Base-by-base conservation (phyloP, 441 rosid genomes). In the Raphanus hybrid region DNA sequence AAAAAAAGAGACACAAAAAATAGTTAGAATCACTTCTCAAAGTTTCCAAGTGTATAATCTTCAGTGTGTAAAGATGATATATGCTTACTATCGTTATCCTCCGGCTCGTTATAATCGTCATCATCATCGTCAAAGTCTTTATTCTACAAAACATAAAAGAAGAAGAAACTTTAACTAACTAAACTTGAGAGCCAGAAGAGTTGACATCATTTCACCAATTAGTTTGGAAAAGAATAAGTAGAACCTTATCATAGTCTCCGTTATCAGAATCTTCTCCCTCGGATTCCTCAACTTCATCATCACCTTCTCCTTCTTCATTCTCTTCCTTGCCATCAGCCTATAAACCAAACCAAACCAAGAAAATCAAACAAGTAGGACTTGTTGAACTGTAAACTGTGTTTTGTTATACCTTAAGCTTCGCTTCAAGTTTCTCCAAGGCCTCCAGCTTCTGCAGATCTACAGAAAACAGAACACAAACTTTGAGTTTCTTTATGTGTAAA, bases 81-180 rank as follows among this genome's bases (percentile, higher is more conserved):
- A 63, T 71, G 14, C 80, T 77, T 77, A 71, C 80, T 5, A 8
- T 64, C 71, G 48, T 18, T 61, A 65, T 58, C 76, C 12, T 66
- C 76, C 0, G 10, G 67, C 20, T 9, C 12, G 58, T 77, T 77
- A 59, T 59, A 71, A 35, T 77, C 81, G n/a, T 77, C 81, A 0
- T 77, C 80, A 65, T 77, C 81, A 71, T 77, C 81, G 59, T 77
- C 81, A 71, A 71, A 77, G 63, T 23, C 73, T 66, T 10, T 54
- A 71, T 32, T 66, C 81, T 78, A 66, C 68, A 66, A 20, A 65
- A 29, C 58, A 63, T 11, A 23, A 16, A 70, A 70, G 4, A 64
- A 68, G 12, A 27, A 27, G 20, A 41, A 32, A 0, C 58, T 60
- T 32, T 5, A 52, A 39, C 2, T 5, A 37, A 39, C 2, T n/a